phyloP scores from a whole-genome alignment of 805 yeast genomes.

The Ogataea saltuana region DNA sequence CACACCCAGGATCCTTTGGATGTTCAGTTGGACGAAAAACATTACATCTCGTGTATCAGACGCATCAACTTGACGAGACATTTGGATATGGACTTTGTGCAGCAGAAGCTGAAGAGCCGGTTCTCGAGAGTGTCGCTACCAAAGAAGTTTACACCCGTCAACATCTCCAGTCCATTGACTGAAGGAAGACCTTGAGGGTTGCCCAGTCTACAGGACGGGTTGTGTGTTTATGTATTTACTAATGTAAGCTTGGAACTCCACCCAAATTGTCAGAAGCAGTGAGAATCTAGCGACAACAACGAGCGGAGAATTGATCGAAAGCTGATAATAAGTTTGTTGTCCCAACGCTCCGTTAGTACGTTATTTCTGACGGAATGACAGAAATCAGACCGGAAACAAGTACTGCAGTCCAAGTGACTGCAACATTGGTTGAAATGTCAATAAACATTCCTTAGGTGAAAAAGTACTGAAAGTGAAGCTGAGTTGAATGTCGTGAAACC shows the following conservation, averaged over 20 bases:
- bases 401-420: conserved; percentile 56
- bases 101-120: conserved; percentile 75
- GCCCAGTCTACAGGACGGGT: neutral
- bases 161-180: conserved; percentile 59
- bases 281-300: neutral
- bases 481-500: too few species aligned
- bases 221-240: neutral
- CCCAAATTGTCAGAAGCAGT: too few species aligned
- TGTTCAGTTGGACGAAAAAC: conserved; percentile 93
- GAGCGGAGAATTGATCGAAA: conserved; percentile 6
- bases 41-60: conserved; percentile 95
- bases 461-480: too few species aligned
- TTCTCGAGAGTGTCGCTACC: conserved; percentile 89
- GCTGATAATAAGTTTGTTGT: conserved; percentile 35
- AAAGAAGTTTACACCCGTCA: conserved; percentile 85
- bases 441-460: too few species aligned
- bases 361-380: conserved; percentile 28
- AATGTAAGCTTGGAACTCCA: neutral
- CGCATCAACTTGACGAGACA: conserved; percentile 88
- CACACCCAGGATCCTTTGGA: conserved; percentile 97
- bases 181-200: conserved; percentile 18
- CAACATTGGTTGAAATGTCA: conserved; percentile 50
- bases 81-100: conserved; percentile 85
- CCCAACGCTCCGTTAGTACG: conserved; percentile 65
- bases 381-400: conserved; percentile 32